These are phyloP conservation scores for Auricularia heimuer DNA, from an alignment of 768 basidiomycete genomes.

Conservation along the genomic window DNA sequence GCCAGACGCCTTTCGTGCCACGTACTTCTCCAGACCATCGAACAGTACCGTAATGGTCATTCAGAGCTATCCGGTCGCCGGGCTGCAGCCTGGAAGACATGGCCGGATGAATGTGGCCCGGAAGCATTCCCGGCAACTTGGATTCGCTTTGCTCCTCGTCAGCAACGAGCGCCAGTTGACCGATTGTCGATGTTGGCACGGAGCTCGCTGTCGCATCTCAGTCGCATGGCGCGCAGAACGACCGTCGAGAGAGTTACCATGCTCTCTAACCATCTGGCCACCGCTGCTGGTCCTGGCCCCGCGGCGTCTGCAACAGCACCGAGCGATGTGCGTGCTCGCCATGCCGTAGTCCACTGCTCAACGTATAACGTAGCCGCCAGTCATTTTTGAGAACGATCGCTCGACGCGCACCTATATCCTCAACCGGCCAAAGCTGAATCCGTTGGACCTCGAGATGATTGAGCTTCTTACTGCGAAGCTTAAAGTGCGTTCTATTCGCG, in stretches of 20 bases:
- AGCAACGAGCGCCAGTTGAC: not conserved
- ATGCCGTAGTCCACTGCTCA: no score
- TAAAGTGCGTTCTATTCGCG: slow-evolving; percentile 39
- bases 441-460: slow-evolving; percentile 74
- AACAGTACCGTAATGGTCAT: slow-evolving; percentile 56
- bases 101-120: not conserved
- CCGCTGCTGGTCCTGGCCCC: not conserved
- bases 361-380: slow-evolving; percentile 24
- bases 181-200: not conserved
- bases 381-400: slow-evolving; percentile 60
- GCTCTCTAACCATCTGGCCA: not conserved
- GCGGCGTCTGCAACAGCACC: not conserved
- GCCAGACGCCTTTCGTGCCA: slow-evolving; percentile 61
- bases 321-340: not conserved
- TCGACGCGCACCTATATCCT: slow-evolving; percentile 61
- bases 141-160: not conserved
- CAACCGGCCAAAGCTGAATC: slow-evolving; percentile 81
- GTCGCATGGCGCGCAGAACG: not conserved
- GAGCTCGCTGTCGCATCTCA: not conserved
- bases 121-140: not conserved
- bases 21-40: slow-evolving; percentile 57
- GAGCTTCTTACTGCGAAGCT: slow-evolving; percentile 58
- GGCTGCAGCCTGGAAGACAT: not conserved
- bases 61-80: slow-evolving; percentile 47
- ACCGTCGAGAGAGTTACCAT: not conserved